Evolutionary conservation across 768 basidiomycete species (phyloP), one percentile per base, ranked within the genome.

Genomic region (Tricholoma saponaceum): DNA sequence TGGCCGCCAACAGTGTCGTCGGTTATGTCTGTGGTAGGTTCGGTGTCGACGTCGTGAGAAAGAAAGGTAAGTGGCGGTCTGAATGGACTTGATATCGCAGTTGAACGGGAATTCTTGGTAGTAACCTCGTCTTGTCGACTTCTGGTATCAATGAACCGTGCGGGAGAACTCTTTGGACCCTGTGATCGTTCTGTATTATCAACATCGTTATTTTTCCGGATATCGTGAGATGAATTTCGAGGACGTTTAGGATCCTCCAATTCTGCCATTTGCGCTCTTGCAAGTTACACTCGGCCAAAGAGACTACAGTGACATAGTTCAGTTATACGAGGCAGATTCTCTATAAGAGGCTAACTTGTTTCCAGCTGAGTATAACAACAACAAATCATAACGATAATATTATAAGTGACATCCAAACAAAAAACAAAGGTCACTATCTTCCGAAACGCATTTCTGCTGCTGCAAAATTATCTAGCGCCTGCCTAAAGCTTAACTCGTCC

Each of bases 391-490:
- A 18, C 13, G 30, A 41, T 22, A 56, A 14, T 4, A 32, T 12
- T 22, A 46, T 12, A 58, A 37, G 20, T 35, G 41, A 2, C 33
- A 9, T 14, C 37, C 13, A 39, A 16, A 39, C 52, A 28, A 53
- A 68, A 51, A 41, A 55, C n/a, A 3, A 37, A 30, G 23, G 33
- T 12, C 30, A n/a, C 61, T 79, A 90, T 73, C 83, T 90, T 39
- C 91, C 91, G 50, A 90, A 79, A 30, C 90, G 83, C 79, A 91
- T 88, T 72, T 92, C 86, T 5, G 89, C 89, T 8, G 72, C 69
- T 9, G 86, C 78, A 70, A 83, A 93, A 66, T 87, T 82, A 67
- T 92, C 89, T 58, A 93, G 66, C 9, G 90, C 91, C 22, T 77
- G 76, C 61, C 89, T 72, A 62, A 93, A 89, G 32, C 79, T 79